Conservation (phyloP, 129 eudicot genomes). For the Lactuca saligna region DNA sequence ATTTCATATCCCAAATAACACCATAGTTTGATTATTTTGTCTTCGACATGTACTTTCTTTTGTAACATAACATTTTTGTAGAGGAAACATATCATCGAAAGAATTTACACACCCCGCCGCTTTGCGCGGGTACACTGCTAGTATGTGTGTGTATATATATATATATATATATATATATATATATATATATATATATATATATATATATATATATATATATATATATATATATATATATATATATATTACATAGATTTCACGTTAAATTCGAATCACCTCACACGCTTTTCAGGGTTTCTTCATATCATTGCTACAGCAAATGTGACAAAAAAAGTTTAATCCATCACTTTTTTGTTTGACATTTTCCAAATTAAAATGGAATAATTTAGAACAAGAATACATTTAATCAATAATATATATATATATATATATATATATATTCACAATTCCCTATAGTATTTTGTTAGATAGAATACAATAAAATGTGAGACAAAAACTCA, state of each 20-base stretch:
- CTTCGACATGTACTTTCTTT: too few relatives aligned
- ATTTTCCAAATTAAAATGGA: not conserved
- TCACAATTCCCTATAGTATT: not conserved
- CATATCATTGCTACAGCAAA: not conserved
- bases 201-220: not conserved
- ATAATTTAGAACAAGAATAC: not conserved
- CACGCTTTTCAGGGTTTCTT: constrained; percentile 12
- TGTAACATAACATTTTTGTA: too few relatives aligned
- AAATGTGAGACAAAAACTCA: not conserved
- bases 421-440: too few relatives aligned
- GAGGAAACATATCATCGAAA: too few relatives aligned
- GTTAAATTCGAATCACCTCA: constrained; percentile 5
- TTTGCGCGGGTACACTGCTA: too few relatives aligned
- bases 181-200: too few relatives aligned
- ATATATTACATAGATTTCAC: not conserved
- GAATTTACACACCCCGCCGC: too few relatives aligned
- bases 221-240: not conserved
- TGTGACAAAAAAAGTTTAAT: not conserved
- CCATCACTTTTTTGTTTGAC: not conserved
- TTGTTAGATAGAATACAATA: not conserved
- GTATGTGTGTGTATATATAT: too few relatives aligned
- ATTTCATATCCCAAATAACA: too few relatives aligned
- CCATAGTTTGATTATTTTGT: too few relatives aligned
- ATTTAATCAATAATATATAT: too few relatives aligned
- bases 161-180: too few relatives aligned